Evolutionary conservation across 2,329 filamentous ascomycete species (phyloP).

Genomic region (Epichloe aotearoae): DNA sequence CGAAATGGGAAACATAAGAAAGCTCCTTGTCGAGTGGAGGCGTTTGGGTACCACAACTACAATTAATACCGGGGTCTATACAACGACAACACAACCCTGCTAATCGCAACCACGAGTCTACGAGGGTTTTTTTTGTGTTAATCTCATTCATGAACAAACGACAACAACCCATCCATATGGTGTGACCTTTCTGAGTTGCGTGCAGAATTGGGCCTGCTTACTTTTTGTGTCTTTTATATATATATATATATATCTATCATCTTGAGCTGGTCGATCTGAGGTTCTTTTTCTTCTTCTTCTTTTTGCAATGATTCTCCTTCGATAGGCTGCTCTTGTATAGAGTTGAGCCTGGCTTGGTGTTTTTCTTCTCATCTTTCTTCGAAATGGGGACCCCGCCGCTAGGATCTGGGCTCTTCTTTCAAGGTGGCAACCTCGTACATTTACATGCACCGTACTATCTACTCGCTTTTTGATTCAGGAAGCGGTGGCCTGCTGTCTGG

Average conservation of each 20-base stretch:
- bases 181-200: slow-evolving; percentile 6
- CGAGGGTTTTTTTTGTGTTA: slow-evolving; percentile 10
- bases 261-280: not conserved
- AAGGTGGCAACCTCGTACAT: slow-evolving; percentile 3
- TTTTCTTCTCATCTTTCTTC: slow-evolving; percentile 7
- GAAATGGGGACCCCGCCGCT: not conserved
- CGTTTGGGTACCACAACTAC: slow-evolving; percentile 7
- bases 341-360: slow-evolving; percentile 2
- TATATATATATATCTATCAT: not conserved
- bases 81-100: slow-evolving; percentile 2
- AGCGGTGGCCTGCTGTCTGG: slow-evolving; percentile 8
- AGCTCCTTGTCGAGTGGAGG: slow-evolving; percentile 14
- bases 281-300: not conserved
- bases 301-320: slow-evolving; percentile 12
- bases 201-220: slow-evolving; percentile 9
- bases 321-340: slow-evolving; percentile 4
- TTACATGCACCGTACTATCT: slow-evolving; percentile 8
- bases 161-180: not conserved
- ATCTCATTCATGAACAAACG: not conserved
- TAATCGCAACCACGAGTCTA: slow-evolving; percentile 22
- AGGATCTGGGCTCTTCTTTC: slow-evolving; percentile 1
- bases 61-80: slow-evolving; percentile 5
- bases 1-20: not conserved
- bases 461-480: slow-evolving; percentile 15
- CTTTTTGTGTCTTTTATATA: slow-evolving; percentile 2